These are phyloP conservation scores for Sutorius australiensis DNA, from an alignment of 768 basidiomycete species.

Conservation along the genomic window DNA sequence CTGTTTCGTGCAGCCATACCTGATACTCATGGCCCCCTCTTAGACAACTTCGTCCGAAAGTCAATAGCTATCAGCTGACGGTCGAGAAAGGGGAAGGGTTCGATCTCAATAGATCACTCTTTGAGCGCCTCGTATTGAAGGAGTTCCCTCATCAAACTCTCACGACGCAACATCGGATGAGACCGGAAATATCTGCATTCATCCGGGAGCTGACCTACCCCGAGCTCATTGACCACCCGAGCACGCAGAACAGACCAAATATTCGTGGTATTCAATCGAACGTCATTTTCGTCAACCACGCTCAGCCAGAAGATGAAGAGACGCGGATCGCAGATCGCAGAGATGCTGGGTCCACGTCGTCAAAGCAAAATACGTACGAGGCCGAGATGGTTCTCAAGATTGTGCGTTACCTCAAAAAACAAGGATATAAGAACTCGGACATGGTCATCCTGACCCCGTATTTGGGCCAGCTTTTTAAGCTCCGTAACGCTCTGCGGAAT, in stretches of 20 bases:
- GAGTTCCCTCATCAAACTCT: constrained; percentile 61
- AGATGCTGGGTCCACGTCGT: constrained; percentile 47
- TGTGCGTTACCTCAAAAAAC: constrained; percentile 61
- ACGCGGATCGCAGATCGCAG: constrained; percentile 39
- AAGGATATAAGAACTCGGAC: constrained; percentile 59
- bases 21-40: background rate
- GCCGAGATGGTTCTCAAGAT: constrained; percentile 64
- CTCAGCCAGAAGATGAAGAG: constrained; percentile 51
- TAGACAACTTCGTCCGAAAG: constrained; percentile 72
- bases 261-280: constrained; percentile 56
- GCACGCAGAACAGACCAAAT: constrained; percentile 46
- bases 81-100: constrained; percentile 69
- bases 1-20: background rate
- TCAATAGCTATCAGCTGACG: constrained; percentile 60
- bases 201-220: constrained; percentile 65
- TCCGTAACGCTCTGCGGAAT: constrained; percentile 42
- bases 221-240: constrained; percentile 55
- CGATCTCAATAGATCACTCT: constrained; percentile 64
- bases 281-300: constrained; percentile 60
- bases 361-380: constrained; percentile 62
- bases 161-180: constrained; percentile 63
- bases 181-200: constrained; percentile 67
- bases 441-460: constrained; percentile 70
- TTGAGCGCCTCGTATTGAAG: constrained; percentile 62
- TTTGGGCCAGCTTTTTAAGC: constrained; percentile 55